Conservation (phyloP, 179 eudicot genomes). For the Actinidia polygama region DNA sequence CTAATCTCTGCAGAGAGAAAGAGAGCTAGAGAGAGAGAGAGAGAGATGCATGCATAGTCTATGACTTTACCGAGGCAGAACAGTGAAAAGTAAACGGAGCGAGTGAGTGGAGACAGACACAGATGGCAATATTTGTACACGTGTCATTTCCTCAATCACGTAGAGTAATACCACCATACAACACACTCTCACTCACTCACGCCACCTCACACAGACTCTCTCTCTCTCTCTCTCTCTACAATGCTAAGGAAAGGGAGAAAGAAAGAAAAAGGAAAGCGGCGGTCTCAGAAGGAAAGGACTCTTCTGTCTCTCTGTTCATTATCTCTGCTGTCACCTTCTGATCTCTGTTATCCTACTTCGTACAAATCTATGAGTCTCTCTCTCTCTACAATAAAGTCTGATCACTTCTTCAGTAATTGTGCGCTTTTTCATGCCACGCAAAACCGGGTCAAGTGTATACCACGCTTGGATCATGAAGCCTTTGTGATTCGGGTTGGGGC, state of each 20-base stretch:
- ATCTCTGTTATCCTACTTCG: not conserved
- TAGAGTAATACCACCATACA: not conserved
- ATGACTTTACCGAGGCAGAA: not conserved
- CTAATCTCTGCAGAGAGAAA: too few species aligned
- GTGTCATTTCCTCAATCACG: too few species aligned
- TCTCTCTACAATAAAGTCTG: not conserved
- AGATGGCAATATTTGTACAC: too few species aligned
- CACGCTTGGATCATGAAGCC: too few species aligned
- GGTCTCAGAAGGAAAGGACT: constrained; percentile 2
- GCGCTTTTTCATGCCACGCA: too few species aligned
- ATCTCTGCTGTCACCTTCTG: not conserved
- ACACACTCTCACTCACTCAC: not conserved
- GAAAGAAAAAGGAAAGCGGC: constrained; percentile 11
- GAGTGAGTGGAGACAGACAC: constrained; percentile 3
- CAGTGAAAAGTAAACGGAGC: constrained; percentile 14
- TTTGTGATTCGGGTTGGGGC: too few species aligned
- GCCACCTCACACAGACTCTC: too few species aligned
- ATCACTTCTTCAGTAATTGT: not conserved
- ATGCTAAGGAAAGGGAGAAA: not conserved
- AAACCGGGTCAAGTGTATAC: too few species aligned
- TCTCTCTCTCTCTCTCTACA: not conserved
- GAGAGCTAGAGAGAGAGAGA: not conserved
- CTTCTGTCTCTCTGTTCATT: constrained; percentile 2
- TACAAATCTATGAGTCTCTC: not conserved
- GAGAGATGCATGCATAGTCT: not conserved